Base-by-base conservation (phyloP, 177 flowering plant genomes). In the Telopea speciosissima region DNA sequence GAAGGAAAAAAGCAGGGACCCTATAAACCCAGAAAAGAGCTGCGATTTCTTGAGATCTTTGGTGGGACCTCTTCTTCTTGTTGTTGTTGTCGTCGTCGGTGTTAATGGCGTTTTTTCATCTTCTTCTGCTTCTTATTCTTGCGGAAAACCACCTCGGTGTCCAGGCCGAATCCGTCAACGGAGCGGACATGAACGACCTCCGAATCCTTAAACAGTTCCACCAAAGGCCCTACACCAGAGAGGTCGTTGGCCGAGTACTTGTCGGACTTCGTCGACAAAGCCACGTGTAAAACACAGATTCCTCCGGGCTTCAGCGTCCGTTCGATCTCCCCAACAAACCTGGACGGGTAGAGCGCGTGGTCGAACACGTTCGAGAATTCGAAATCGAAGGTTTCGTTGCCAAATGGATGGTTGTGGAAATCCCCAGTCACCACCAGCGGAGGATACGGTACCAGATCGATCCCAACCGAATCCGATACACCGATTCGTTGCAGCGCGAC, bases 321-420 rank as follows among this genome's bases (percentile, higher is more conserved):
- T 70, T 95, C 91, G 80, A 95, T 91, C 88, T 95, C 99, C 63
- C 72, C 83, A 12, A 87, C 97, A 71, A 92, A 95, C 71, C 69
- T 79, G 5, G 66, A 66, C 82, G 97, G 97, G 66, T 86, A 92
- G 19, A 95, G 76, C 52, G 99, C 97, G 78, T 95, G 99, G 63
- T 95, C 99, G 74, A 95, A 95, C 80, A 95, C 99, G 82, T 95
- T 95, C 0, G 98, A 93, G 84, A 95, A 95, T 61, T 95, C 97
- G 73, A 95, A 91, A 70, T 95, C 98, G 76, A 95, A 95, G 0
- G 85, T 85, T 26, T 61, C 85, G 74, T 91, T 73, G 0, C 67
- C 77, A 75, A 95, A 95, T 52, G 98, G 98, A 75, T 93, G 98
- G 23, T 68, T 22, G 68, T 95, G 99, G 69, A 95, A 95, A 71